These are phyloP conservation scores for Suhomyces emberorum DNA, from an alignment of 805 yeast species.

Conservation along the genomic window DNA sequence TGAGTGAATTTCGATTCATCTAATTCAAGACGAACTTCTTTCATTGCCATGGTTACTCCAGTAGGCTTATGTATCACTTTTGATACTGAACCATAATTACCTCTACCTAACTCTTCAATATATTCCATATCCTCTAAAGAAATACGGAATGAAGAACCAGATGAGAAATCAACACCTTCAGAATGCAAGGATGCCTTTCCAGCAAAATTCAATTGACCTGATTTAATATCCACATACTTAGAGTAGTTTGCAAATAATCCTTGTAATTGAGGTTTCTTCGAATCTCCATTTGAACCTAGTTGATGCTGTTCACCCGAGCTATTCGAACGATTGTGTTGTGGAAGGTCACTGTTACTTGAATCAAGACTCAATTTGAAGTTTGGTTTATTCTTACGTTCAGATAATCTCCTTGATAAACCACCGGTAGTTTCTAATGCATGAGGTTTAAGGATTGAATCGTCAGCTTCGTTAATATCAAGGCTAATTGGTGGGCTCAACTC, in stretches of 20 bases:
- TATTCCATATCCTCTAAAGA: slow-evolving; percentile 80
- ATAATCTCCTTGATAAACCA: slow-evolving; percentile 33
- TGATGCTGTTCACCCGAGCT: neutral
- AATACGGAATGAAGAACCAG: slow-evolving; percentile 84
- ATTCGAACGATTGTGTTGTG: slow-evolving; percentile 5
- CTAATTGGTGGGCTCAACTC: slow-evolving; percentile 2
- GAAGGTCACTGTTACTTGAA: slow-evolving; percentile 12
- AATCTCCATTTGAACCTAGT: neutral
- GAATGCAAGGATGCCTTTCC: slow-evolving; percentile 93
- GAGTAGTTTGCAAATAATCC: slow-evolving; percentile 82
- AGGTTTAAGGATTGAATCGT: slow-evolving; percentile 1
- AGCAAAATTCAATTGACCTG: slow-evolving; percentile 87
- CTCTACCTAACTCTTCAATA: slow-evolving; percentile 87
- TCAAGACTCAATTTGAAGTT: slow-evolving; percentile 36
- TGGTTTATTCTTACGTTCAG: slow-evolving; percentile 39
- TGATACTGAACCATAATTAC: slow-evolving; percentile 94
- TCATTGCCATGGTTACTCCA: slow-evolving; percentile 92
- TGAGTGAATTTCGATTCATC: slow-evolving; percentile 94
- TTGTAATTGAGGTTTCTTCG: slow-evolving; percentile 34
- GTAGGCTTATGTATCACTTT: slow-evolving; percentile 93
- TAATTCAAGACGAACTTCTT: slow-evolving; percentile 88
- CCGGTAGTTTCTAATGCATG: slow-evolving; percentile 23
- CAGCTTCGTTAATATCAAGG: slow-evolving; percentile 1
- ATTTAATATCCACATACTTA: slow-evolving; percentile 84
- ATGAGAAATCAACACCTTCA: slow-evolving; percentile 84